Evolutionary conservation across 1,284 basidiomycete genomes (phyloP).

Genomic region (Moesziomyces antarcticus): DNA sequence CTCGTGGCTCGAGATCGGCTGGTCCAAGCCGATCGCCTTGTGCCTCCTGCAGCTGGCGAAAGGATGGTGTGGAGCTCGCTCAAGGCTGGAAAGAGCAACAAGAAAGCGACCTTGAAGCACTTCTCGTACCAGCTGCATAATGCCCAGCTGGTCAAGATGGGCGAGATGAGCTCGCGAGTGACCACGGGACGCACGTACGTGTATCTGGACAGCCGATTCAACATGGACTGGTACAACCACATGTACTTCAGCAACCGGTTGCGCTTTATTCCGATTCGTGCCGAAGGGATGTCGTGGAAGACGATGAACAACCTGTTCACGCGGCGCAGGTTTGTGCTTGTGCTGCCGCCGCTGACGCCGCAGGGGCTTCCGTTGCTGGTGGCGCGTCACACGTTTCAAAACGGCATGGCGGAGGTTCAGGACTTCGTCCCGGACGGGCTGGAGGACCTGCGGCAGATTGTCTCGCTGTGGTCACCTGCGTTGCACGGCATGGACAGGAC

Average conservation of each 20-base stretch:
- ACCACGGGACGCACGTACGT: not conserved
- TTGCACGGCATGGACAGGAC: not conserved
- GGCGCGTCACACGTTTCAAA: not conserved
- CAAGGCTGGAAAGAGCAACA: too few relatives aligned
- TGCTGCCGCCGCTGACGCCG: constrained; percentile 5
- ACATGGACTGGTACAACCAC: constrained; percentile 2
- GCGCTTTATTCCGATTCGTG: constrained; percentile 6
- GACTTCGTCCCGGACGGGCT: not conserved
- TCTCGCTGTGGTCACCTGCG: constrained; percentile 24
- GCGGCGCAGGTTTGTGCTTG: not conserved
- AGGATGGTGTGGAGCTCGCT: not conserved
- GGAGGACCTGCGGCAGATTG: not conserved
- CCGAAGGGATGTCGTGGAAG: not conserved
- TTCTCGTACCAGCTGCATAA: not conserved
- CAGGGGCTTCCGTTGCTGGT: constrained; percentile 4
- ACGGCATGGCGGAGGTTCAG: not conserved
- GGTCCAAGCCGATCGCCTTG: not conserved
- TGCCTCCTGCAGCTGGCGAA: not conserved
- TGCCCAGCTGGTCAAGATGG: not conserved
- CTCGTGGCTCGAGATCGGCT: not conserved
- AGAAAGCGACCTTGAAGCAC: not conserved
- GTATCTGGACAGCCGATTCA: constrained; percentile 3
- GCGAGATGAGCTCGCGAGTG: not conserved
- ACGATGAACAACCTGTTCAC: not conserved
- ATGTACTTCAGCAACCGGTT: constrained; percentile 8